Base-by-base conservation (phyloP, 2,329 filamentous ascomycete species). In the Helotiales sp. region DNA sequence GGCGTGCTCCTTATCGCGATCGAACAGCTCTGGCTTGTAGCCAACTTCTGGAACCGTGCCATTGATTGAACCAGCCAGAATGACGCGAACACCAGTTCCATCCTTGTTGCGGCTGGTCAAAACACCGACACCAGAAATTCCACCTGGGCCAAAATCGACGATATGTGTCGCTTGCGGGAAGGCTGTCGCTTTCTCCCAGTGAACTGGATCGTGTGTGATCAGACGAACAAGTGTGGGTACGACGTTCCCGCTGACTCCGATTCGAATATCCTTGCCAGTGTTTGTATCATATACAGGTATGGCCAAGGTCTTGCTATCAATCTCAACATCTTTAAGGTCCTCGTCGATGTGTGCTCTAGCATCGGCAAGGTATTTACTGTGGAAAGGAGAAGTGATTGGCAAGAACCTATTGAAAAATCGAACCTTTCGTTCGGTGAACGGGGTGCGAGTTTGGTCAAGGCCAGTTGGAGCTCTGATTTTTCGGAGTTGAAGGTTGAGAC, bases 81-180 rank as follows among this genome's bases (percentile, higher is more conserved):
- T 97, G 72, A 99, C 94, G 69, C 95, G 93, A 40, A 99, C 96
- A 75, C 96, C 96, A 66, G 93, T 98, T 70, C 96, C 96, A 79
- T 99, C 96, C 84, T 99, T 99, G 86, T 98, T 99, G 75, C 96
- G 93, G 85, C 97, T 98, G 66, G 96, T 99, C 71, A 99, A 84
- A 54, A 97, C 92, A 77, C 96, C 96, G 24, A 99, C 89, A 71
- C 96, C 96, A 26, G 96, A 99, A 71, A 98, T 96, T 70, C 96
- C 96, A 76, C 96, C 96, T 24, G 96, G 96, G 55, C 96, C 96
- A 75, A 99, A 98, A 82, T 99, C 96, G 61, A 99, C 83, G 65
- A 99, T 92, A 78, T 99, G 96, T 3, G 95, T 97, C 20, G 96
- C 96, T 24, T 89, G 86, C 2, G 93, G 90, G 84, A 99, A 98